Evolutionary conservation across 164 flowering plant species (phyloP).

Genomic region (Chloranthus sessilifolius): DNA sequence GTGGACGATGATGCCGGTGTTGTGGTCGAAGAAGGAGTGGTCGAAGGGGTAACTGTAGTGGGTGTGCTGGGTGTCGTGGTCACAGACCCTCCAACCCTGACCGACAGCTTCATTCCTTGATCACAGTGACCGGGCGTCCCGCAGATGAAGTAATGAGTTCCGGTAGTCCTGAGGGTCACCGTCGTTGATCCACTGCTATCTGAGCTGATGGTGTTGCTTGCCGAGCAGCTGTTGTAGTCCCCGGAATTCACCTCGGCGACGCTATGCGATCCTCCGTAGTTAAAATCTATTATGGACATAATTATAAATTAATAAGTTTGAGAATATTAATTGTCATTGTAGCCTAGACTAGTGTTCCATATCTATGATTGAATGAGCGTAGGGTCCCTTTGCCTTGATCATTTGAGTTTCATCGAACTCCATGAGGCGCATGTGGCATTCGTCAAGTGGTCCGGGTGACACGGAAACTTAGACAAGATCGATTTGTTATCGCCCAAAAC

Average conservation of each 20-base stretch:
- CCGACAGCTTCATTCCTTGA: constrained; percentile 50
- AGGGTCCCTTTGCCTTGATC: too few species aligned
- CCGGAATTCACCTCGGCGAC: constrained; percentile 40
- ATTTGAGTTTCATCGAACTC: too few species aligned
- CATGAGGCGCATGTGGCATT: too few species aligned
- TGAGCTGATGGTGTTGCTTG: constrained; percentile 22
- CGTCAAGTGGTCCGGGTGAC: too few species aligned
- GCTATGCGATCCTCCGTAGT: constrained; percentile 30
- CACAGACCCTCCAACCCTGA: constrained; percentile 7
- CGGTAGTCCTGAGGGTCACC: constrained; percentile 32
- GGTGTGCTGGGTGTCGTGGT: constrained; percentile 1
- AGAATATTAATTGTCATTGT: too few species aligned
- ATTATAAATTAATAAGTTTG: too few species aligned
- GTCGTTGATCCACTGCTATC: constrained; percentile 36
- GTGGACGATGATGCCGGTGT: not conserved
- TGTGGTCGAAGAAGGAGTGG: not conserved
- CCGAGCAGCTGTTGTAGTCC: constrained; percentile 38
- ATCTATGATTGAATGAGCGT: too few species aligned
- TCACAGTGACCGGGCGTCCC: constrained; percentile 35
- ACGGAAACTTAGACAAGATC: too few species aligned
- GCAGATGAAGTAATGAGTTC: constrained; percentile 48
- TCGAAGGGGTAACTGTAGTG: not conserved
- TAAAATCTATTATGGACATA: constrained; percentile 29
- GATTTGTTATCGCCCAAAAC: too few species aligned
- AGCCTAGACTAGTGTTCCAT: too few species aligned